Evolutionary conservation across 2,329 filamentous ascomycete genomes (phyloP).

Genomic region (Hypocrella siamensis): DNA sequence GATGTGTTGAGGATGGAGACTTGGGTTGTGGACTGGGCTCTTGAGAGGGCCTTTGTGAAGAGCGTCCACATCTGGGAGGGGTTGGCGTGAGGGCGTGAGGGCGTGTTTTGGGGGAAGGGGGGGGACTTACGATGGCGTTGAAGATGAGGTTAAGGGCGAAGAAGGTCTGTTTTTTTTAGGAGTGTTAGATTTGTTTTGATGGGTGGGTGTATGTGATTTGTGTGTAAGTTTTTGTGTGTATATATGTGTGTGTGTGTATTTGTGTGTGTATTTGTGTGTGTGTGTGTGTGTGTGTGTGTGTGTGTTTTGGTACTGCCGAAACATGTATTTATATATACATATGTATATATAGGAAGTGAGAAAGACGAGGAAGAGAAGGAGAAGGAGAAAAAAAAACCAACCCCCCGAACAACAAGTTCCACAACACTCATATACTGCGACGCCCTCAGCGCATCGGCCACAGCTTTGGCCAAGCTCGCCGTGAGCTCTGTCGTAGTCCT

Average conservation of each 20-base stretch:
- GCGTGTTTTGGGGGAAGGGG: not conserved
- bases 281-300: too few species aligned
- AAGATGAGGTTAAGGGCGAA: slow-evolving; percentile 61
- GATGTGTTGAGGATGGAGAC: slow-evolving; percentile 74
- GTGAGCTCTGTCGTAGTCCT: slow-evolving; percentile 44
- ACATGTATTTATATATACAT: too few species aligned
- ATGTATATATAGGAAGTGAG: too few species aligned
- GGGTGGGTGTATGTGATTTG: too few species aligned
- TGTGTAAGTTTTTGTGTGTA: too few species aligned
- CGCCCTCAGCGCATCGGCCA: slow-evolving; percentile 30
- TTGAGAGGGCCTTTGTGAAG: slow-evolving; percentile 63
- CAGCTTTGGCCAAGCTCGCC: slow-evolving; percentile 25
- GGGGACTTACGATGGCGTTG: slow-evolving; percentile 46
- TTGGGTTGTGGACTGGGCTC: slow-evolving; percentile 59
- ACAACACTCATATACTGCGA: slow-evolving; percentile 23
- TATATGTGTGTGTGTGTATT: too few species aligned
- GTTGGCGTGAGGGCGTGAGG: not conserved
- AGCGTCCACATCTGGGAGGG: slow-evolving; percentile 57
- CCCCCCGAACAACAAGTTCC: slow-evolving; percentile 32
- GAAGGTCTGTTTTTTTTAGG: slow-evolving; percentile 38
- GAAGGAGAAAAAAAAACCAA: too few species aligned
- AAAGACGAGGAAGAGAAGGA: too few species aligned
- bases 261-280: too few species aligned
- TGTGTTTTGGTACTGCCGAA: too few species aligned
- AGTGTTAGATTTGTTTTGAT: too few species aligned